These are phyloP conservation scores for Amborella trichopoda DNA, from an alignment of 164 flowering plant species.

Conservation along the genomic window DNA sequence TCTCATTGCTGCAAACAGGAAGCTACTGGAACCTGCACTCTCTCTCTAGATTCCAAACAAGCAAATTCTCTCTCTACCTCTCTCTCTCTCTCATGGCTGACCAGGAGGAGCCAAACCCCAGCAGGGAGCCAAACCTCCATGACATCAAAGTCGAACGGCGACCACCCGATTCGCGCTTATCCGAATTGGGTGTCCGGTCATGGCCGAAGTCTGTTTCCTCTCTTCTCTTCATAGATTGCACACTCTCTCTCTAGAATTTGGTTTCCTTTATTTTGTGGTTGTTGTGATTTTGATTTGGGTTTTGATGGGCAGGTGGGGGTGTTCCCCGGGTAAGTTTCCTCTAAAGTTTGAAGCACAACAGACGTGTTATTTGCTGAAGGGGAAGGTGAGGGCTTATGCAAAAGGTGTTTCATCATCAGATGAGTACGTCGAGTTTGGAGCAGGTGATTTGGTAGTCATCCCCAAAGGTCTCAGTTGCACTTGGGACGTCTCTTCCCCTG, in stretches of 20 bases:
- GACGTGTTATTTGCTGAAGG: conserved; percentile 71
- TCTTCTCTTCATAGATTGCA: neutral
- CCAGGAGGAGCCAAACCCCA: neutral
- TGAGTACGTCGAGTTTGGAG: conserved; percentile 63
- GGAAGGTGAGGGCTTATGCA: conserved; percentile 60
- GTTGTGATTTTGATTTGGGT: neutral
- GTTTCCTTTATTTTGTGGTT: neutral
- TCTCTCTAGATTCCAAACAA: too few species aligned
- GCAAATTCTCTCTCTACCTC: too few species aligned
- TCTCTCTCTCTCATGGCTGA: too few species aligned
- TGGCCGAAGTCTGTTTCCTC: conserved; percentile 79
- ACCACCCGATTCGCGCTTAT: conserved; percentile 41
- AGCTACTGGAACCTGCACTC: too few species aligned
- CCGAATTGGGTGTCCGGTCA: conserved; percentile 61
- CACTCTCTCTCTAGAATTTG: neutral
- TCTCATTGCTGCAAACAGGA: too few species aligned
- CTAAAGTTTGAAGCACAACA: conserved; percentile 77
- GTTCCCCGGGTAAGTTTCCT: conserved; percentile 74
- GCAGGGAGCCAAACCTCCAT: neutral
- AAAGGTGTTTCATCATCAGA: conserved; percentile 27
- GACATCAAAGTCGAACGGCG: conserved; percentile 49
- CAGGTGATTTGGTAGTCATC: conserved; percentile 48
- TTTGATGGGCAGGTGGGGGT: conserved; percentile 60
- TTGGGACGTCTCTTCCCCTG: conserved; percentile 64
- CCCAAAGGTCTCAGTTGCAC: conserved; percentile 58